These are phyloP conservation scores for Ascocoryne sarcoides DNA, from an alignment of 2,329 filamentous ascomycete genomes.

Conservation along the genomic window DNA sequence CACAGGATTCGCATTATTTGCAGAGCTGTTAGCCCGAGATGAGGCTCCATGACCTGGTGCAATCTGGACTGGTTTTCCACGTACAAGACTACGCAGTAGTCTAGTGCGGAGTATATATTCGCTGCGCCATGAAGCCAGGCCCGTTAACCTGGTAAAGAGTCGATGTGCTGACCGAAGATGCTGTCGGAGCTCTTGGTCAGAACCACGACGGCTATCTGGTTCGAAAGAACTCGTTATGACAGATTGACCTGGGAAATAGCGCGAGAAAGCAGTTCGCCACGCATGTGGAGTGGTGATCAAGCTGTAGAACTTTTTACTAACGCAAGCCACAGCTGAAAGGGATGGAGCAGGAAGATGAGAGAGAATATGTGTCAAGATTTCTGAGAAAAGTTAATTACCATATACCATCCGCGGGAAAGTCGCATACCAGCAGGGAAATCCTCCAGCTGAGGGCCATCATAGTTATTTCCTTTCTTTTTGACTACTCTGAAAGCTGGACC, in stretches of 20 bases:
- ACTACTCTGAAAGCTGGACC: conserved; percentile 47
- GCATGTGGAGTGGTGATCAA: conserved; percentile 87
- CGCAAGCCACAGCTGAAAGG: conserved; percentile 71
- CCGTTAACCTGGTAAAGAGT: conserved; percentile 73
- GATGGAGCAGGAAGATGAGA: conserved; percentile 84
- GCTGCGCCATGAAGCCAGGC: conserved; percentile 86
- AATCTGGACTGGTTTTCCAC: conserved; percentile 66
- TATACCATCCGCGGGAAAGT: background rate
- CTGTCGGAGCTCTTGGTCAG: conserved; percentile 41
- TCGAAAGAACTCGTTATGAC: conserved; percentile 20
- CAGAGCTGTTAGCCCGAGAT: conserved; percentile 36
- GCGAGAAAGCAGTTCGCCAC: conserved; percentile 87
- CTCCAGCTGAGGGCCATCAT: conserved; percentile 24
- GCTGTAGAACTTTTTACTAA: conserved; percentile 78
- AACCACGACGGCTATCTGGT: conserved; percentile 31
- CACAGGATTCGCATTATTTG: conserved; percentile 60
- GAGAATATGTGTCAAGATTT: conserved; percentile 83
- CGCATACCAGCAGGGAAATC: conserved; percentile 72
- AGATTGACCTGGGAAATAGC: conserved; percentile 74
- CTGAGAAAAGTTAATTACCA: conserved; percentile 37
- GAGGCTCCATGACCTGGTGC: conserved; percentile 44
- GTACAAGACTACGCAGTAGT: conserved; percentile 68
- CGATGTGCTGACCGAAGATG: conserved; percentile 62
- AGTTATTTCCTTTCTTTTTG: conserved; percentile 32
- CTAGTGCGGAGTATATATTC: conserved; percentile 88